Evolutionary conservation across 2,329 filamentous ascomycete genomes (phyloP), one percentile per base, ranked within the genome.

Genomic region (Aschersonia sp.): DNA sequence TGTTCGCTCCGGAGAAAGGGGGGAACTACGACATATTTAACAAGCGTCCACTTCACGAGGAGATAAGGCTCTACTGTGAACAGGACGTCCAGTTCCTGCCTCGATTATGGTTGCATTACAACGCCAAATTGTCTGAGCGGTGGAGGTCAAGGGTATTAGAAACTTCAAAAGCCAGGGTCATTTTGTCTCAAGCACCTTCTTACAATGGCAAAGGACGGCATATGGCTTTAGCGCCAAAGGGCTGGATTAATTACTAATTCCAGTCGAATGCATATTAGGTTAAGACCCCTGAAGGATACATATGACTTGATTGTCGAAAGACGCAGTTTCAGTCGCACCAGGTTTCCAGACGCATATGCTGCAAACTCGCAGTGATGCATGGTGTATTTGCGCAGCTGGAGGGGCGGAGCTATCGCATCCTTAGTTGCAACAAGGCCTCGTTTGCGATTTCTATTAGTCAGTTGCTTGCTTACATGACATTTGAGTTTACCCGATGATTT

Each of bases 11-110:
- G 0, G 56, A 65, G 31, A 46, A 46, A 1, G 72, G 72, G 1
- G 73, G 72, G 0, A 57, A 51, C 8, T 71, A 69, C 51, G 59
- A 66, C 11, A 65, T 73, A 0, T 77, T 77, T 54, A 66, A 69
- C 49, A 45, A 59, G 43, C 62, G 72, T 0, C 73, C 74, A 0
- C 49, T 77, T 6, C 42, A 51, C 0, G 9, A 52, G 3, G 64
- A 64, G 0, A 61, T 75, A 2, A 47, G 57, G 29, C 10, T 53
- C 0, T 78, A 77, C 56, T 76, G 72, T 52, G 58, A 61, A 3
- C 60, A 68, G 30, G 71, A 76, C 52, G 66, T 77, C 1, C 42
- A 55, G 6, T 57, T 63, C 35, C 56, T 76, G 50, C 61, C 70
- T 1, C 49, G 56, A 37, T 51, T 70, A 9, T 59, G 57, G 52